Evolutionary conservation across 2,329 filamentous ascomycete genomes (phyloP), one percentile per base, ranked within the genome.

Genomic region (Aspergillus proliferans): DNA sequence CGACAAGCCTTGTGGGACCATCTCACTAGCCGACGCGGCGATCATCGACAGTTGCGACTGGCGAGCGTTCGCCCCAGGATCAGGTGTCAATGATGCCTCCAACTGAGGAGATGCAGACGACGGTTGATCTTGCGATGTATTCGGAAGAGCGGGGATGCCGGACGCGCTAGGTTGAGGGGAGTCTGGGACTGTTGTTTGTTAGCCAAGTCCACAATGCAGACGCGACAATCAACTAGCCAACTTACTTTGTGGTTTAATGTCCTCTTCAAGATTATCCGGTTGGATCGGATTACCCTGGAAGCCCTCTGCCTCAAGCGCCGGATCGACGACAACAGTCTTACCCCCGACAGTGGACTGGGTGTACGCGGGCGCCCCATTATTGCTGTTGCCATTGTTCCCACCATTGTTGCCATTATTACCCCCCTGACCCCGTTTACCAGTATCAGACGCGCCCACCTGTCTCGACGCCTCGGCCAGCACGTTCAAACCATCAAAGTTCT

Each of bases 381-480:
- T 15, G 3, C 28, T 5, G 33, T 36, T 36, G 12, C 36, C 36
- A 39, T 39, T 21, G 19, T 40, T 40, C 6, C 38, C 38, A 22
- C 18, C 18, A 12, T 12, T 21, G 18, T 40, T 40, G 19, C 18
- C 10, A 19, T 21, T 12, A 22, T 40, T 40, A 22, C 38, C 38
- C 18, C 38, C 38, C 10, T 19, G 15, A 43, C 63, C 56, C 63
- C 67, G 57, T 69, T 76, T 66, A 68, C 71, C 57, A 69, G 76
- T 52, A 64, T 77, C 63, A 54, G 70, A 71, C 4, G 73, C 74
- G 52, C 78, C 86, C 50, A 93, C 81, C 66, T 88, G 87, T 45
- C 88, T 81, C 45, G 90, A 94, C 0, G 91, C 90, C 69, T 95
- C 90, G 28, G 90, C 90, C 19, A 95, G 76, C 4, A 90, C 90